Evolutionary conservation across 202 grass and related monocot species (phyloP), one percentile per base, ranked within the genome.

Genomic region (Elaeis oleifera): DNA sequence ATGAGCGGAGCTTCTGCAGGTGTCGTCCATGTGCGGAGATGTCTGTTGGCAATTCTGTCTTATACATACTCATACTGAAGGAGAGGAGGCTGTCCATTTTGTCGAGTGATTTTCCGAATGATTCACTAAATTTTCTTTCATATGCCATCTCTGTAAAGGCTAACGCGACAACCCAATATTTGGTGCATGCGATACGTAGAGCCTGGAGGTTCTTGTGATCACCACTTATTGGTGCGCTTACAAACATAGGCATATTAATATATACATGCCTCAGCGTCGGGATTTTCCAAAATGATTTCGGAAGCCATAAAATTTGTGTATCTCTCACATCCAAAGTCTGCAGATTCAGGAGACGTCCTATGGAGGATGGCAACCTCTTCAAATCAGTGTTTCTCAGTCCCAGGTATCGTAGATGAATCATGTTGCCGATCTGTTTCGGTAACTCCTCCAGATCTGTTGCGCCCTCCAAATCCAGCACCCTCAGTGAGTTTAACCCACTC

Each of bases 351-450:
- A 78, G 31, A 29, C 71, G 3, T 24, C 67, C 26, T 5, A 51
- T 54, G 3, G 50, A 70, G 26, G 67, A 65, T 49, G 67, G 59
- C 51, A 71, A 36, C 4, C 56, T 9, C 3, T 71, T 18, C 1
- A 2, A 19, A 9, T 1, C 50, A 64, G 51, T 58, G 22, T 64
- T 11, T 65, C 4, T 3, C 16, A 64, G 9, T 54, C n/a, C 58
- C 16, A 78, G 9, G 18, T 71, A 71, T 25, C 67, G 53, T 16
- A 71, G 19, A 56, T 70, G 67, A 15, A 71, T 64, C 75, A 78
- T 49, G 7, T 50, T 0, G 11, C 63, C 51, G 9, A 71, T 36
- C 4, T 36, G 16, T 19, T 39, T 55, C 25, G 31, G 59, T 50
- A 64, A 52, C 27, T 28, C 27, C 27, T 23, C 61, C 0, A 56